These are phyloP conservation scores for Talaromyces verruculosus DNA, from an alignment of 2,329 filamentous ascomycete genomes.

Conservation along the genomic window DNA sequence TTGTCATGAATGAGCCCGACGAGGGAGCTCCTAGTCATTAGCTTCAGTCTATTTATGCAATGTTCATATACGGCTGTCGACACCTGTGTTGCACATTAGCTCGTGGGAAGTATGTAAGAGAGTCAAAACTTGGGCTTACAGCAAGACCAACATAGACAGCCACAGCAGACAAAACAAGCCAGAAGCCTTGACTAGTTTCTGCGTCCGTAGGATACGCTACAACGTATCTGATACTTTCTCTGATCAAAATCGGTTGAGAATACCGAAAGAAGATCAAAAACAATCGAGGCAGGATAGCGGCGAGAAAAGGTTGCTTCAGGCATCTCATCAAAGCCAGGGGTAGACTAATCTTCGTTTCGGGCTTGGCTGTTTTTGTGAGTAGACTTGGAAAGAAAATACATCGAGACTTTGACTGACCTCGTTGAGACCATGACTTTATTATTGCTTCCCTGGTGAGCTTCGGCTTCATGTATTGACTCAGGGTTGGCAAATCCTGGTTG, in stretches of 20 bases:
- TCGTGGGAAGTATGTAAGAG: not conserved
- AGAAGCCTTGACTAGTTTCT: constrained; percentile 42
- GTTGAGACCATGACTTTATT: constrained; percentile 8
- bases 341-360: constrained; percentile 16
- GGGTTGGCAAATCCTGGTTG: constrained; percentile 6
- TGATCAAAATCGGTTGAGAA: constrained; percentile 41
- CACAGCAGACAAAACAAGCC: constrained; percentile 44
- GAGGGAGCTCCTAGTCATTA: constrained; percentile 45
- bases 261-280: constrained; percentile 39
- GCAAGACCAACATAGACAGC: constrained; percentile 44
- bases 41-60: constrained; percentile 44
- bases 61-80: constrained; percentile 44
- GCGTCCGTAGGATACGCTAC: constrained; percentile 28
- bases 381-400: not conserved
- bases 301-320: constrained; percentile 28
- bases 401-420: constrained; percentile 7
- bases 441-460: constrained; percentile 11
- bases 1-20: constrained; percentile 53
- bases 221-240: constrained; percentile 38
- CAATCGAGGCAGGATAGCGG: constrained; percentile 34
- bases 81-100: constrained; percentile 27
- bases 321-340: constrained; percentile 10
- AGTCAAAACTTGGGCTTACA: constrained; percentile 9
- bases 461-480: constrained; percentile 8
- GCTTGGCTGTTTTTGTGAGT: constrained; percentile 11